Evolutionary conservation across 2,329 filamentous ascomycete species (phyloP), one percentile per base, ranked within the genome.

Genomic region (Zymoseptoria brevis): DNA sequence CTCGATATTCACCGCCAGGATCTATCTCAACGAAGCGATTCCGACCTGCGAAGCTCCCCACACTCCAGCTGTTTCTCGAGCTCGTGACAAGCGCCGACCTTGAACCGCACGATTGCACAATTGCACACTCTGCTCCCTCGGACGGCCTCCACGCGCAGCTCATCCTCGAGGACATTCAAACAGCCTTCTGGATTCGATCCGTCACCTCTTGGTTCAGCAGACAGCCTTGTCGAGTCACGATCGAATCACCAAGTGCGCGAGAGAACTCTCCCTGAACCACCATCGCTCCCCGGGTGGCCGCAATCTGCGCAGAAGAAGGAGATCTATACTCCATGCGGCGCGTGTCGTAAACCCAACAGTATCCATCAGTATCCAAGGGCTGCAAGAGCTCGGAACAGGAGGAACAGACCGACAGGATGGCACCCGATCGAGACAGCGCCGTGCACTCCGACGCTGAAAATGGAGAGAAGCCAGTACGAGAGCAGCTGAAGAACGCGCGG

Each of bases 401-500:
- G 13, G 16, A 13, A 45, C 35, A 45, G 35, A 45, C 16, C 16
- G 35, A n/a, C 4, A 45, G 7, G 35, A 71, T 72, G 70, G 63
- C 68, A 22, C 55, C 59, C 13, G 60, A 68, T 50, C 62, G 62
- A 53, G 60, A 68, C 19, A 64, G 63, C 24, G 56, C 50, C 6
- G 57, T 61, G 24, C 57, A 59, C 16, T 73, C 71, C 59, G 77
- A 80, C 62, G 74, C 72, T 58, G 77, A 79, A 50, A 74, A 73
- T 60, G 78, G 80, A 61, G 83, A 85, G 69, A 79, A 78, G 60
- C 82, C 82, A 8, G 81, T 85, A 45, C 76, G 83, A 59, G 80
- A 85, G 69, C 82, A 84, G 72, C 74, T 87, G 57, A 81, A 83
- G 71, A 80, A 85, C 66, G 84, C 83, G 3, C 78, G 80, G n/a